phyloP scores from a whole-genome alignment of 805 yeast species.

The Metschnikowia similis region DNA sequence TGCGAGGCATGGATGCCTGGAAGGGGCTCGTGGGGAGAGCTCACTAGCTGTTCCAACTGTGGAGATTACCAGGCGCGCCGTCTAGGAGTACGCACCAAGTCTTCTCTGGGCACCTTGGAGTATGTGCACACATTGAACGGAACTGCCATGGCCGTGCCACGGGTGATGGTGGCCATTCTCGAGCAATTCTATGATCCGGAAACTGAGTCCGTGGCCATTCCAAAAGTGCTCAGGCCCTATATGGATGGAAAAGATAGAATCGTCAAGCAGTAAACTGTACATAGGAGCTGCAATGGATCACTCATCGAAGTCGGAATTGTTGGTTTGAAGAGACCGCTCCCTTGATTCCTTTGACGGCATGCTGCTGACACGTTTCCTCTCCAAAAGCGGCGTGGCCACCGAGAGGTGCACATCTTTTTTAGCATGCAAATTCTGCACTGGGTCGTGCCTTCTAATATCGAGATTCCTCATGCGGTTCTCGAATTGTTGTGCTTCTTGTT shows the following conservation, averaged over 20 bases:
- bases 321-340: background rate
- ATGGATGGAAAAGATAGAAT: conserved; percentile 60
- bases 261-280: conserved; percentile 4
- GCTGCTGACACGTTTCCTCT: conserved; percentile 6
- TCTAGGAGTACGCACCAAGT: conserved; percentile 58
- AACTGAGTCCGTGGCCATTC: conserved; percentile 54
- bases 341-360: conserved; percentile 9
- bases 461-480: conserved; percentile 1
- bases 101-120: conserved; percentile 28
- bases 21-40: conserved; percentile 86
- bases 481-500: conserved; percentile 13
- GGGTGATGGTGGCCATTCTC: conserved; percentile 83
- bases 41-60: conserved; percentile 88
- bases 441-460: conserved; percentile 9
- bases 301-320: conserved; percentile 18
- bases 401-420: conserved; percentile 15
- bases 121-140: conserved; percentile 88
- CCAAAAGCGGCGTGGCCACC: conserved; percentile 8
- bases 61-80: conserved; percentile 87
- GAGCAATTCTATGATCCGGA: conserved; percentile 74
- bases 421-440: conserved; percentile 23
- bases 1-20: conserved; percentile 99
- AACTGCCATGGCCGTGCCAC: conserved; percentile 92
- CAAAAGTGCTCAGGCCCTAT: conserved; percentile 60
- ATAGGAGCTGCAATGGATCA: conserved; percentile 2